Percentiles rank a stretch among this genome's conserved stretches.
Conservation (phyloP, 345 rosid genomes). For the Hirschfeldia incana region DNA sequence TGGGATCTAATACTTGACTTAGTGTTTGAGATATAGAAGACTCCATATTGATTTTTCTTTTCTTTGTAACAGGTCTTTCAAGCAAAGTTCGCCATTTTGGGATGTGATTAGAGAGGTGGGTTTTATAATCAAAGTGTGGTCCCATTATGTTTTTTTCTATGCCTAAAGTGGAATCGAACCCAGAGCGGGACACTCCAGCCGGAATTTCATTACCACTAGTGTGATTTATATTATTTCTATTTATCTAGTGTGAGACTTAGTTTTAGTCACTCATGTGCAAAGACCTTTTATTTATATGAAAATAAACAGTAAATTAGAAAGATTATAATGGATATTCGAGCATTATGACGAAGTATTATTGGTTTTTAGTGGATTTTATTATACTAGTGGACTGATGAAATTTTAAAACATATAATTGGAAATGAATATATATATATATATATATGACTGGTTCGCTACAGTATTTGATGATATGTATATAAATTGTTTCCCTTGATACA, state of each 20-base stretch:
- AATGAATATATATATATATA: not conserved
- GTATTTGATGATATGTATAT: not conserved
- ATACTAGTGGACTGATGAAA: constrained; percentile 11
- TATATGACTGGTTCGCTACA: not conserved
- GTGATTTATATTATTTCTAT: not conserved
- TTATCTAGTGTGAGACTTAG: constrained; percentile 2
- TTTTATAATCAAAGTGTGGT: constrained; percentile 37
- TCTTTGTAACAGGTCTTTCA: constrained; percentile 6
- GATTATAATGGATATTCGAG: not conserved
- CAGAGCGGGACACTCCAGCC: too few species aligned
- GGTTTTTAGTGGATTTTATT: not conserved
- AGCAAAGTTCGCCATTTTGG: constrained; percentile 23
- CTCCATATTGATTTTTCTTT: constrained; percentile 32
- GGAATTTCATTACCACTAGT: not conserved
- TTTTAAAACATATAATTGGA: not conserved
- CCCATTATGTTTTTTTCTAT: not conserved
- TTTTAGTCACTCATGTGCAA: constrained; percentile 9
- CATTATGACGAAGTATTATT: constrained; percentile 1
- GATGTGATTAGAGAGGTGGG: constrained; percentile 16
- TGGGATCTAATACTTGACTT: constrained; percentile 34
- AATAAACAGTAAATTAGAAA: not conserved
- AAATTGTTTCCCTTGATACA: not conserved
- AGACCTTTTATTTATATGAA: not conserved
- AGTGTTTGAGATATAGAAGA: constrained; percentile 34
- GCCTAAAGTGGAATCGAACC: too few species aligned